Percentiles rank a stretch among this genome's conserved stretches.
These are phyloP conservation scores for Voacanga thouarsii DNA, from an alignment of 257 asterid genomes.

Conservation along the genomic window DNA sequence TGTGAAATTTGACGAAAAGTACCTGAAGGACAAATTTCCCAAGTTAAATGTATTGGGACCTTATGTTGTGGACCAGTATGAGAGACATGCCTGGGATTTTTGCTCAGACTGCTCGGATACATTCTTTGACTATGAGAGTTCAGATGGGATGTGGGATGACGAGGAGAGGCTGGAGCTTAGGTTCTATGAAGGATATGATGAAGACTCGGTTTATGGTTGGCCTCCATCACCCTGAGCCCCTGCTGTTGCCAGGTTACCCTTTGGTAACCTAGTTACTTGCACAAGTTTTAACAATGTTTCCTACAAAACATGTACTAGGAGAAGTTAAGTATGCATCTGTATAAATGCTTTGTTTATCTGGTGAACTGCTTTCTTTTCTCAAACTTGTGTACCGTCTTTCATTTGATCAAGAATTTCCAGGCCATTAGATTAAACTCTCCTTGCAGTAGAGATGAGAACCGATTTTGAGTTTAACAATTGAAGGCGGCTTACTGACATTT, in stretches of 20 bases:
- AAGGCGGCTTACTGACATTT: too few species aligned
- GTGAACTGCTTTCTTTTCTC: background rate
- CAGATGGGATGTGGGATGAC: conserved; percentile 40
- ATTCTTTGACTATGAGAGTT: conserved; percentile 33
- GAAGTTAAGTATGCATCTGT: background rate
- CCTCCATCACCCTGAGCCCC: conserved; percentile 44
- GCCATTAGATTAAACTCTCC: background rate
- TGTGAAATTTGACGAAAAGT: conserved; percentile 41
- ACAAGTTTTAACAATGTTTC: background rate
- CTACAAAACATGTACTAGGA: background rate
- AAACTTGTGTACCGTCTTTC: background rate
- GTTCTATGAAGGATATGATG: conserved; percentile 35
- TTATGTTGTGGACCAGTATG: conserved; percentile 34
- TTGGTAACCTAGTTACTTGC: background rate
- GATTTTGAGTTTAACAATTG: background rate
- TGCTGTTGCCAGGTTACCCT: background rate
- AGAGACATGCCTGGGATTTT: conserved; percentile 31
- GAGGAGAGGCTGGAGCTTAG: conserved; percentile 31
- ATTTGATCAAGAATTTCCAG: background rate
- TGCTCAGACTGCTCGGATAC: conserved; percentile 43
- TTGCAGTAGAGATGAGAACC: background rate
- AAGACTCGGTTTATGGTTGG: conserved; percentile 39
- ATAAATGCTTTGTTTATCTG: background rate
- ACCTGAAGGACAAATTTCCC: conserved; percentile 30
- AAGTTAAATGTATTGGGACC: conserved; percentile 43